Evolutionary conservation across 1,284 basidiomycete genomes (phyloP).

Genomic region (Irpex sp.): DNA sequence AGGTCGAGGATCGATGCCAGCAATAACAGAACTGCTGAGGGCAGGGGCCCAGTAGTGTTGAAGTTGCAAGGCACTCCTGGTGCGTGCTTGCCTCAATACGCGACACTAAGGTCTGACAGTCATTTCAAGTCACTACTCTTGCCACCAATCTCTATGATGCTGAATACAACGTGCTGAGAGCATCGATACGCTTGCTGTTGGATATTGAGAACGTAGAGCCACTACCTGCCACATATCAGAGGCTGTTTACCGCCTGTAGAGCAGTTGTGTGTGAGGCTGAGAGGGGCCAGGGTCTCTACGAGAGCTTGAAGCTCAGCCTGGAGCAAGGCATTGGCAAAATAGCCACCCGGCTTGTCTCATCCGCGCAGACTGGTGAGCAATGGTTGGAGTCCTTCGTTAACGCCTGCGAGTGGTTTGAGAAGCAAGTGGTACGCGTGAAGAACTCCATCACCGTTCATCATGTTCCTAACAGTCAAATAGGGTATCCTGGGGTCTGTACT

Average conservation of each 20-base stretch:
- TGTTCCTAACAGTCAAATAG: conserved; percentile 27
- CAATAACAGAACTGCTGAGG: conserved; percentile 20
- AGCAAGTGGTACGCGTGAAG: conserved; percentile 48
- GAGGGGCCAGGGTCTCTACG: conserved; percentile 54
- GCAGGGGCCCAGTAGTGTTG: conserved; percentile 38
- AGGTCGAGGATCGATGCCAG: conserved; percentile 36
- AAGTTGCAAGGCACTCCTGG: conserved; percentile 39
- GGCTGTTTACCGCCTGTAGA: conserved; percentile 53
- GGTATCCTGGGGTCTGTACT: conserved; percentile 52
- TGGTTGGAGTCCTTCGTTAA: conserved; percentile 55
- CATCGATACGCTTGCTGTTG: conserved; percentile 44
- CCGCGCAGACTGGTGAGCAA: conserved; percentile 28
- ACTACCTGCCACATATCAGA: conserved; percentile 49
- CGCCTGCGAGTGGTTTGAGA: conserved; percentile 60
- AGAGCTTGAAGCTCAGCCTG: conserved; percentile 48
- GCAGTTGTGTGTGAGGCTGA: conserved; percentile 45
- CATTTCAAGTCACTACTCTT: conserved; percentile 15
- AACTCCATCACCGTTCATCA: neutral
- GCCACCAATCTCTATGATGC: conserved; percentile 16
- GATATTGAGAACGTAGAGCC: conserved; percentile 29
- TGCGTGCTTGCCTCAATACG: conserved; percentile 20
- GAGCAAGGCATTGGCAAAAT: conserved; percentile 44
- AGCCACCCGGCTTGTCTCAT: conserved; percentile 30
- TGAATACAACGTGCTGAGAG: conserved; percentile 31
- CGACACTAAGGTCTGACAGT: neutral